phyloP scores from a whole-genome alignment of 2,329 filamentous ascomycete species.

The Clonostachys sp. region DNA sequence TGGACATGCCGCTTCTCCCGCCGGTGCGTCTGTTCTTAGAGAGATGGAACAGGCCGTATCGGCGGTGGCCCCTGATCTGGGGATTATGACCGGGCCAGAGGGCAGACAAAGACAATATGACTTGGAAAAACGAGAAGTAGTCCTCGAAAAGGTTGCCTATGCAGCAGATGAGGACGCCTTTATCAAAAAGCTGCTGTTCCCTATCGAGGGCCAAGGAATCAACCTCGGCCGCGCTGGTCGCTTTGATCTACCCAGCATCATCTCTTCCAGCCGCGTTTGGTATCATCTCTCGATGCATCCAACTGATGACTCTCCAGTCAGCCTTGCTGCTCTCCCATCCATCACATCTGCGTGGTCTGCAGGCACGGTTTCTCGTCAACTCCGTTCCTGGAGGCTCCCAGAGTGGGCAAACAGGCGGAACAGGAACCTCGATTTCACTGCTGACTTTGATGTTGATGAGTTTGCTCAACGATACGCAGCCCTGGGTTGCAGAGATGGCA shows the following conservation, averaged over 20 bases:
- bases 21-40: slow-evolving; percentile 76
- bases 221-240: slow-evolving; percentile 73
- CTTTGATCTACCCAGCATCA: slow-evolving; percentile 68
- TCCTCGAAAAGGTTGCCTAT: slow-evolving; percentile 82
- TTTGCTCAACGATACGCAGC: slow-evolving; percentile 78
- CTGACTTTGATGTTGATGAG: slow-evolving; percentile 92
- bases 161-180: slow-evolving; percentile 81
- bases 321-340: slow-evolving; percentile 65
- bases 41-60: slow-evolving; percentile 83
- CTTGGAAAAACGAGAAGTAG: slow-evolving; percentile 74
- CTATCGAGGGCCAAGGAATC: slow-evolving; percentile 72
- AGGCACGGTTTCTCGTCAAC: slow-evolving; percentile 83
- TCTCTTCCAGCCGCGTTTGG: slow-evolving; percentile 88
- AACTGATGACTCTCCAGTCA: slow-evolving; percentile 77
- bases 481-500: slow-evolving; percentile 84
- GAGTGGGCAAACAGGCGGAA: slow-evolving; percentile 96
- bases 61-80: slow-evolving; percentile 74
- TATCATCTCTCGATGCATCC: slow-evolving; percentile 91
- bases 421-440: slow-evolving; percentile 89
- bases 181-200: slow-evolving; percentile 76
- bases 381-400: slow-evolving; percentile 87
- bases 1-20: slow-evolving; percentile 70
- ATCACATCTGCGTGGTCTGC: slow-evolving; percentile 89
- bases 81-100: slow-evolving; percentile 62
- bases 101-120: slow-evolving; percentile 72